These are phyloP conservation scores for Huiozyma sinensis DNA, from an alignment of 805 yeast genomes.

Conservation along the genomic window DNA sequence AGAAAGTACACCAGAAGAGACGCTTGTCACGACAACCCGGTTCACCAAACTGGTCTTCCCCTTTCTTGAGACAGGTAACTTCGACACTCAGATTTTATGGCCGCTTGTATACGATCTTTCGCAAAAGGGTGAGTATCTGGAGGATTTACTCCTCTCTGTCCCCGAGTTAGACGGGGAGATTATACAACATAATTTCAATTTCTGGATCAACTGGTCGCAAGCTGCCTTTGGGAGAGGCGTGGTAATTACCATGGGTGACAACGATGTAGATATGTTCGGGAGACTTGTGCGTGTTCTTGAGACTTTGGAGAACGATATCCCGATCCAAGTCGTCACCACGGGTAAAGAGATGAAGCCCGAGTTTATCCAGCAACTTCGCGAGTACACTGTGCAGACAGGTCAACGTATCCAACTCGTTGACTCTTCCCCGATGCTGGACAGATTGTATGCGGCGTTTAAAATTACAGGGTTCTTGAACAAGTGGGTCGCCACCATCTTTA, in stretches of 20 bases:
- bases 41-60: not conserved
- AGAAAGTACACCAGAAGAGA: not conserved
- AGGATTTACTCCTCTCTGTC: not conserved
- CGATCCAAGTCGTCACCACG: constrained; percentile 23
- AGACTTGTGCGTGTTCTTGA: constrained; percentile 18
- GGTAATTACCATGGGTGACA: constrained; percentile 16
- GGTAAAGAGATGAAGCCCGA: constrained; percentile 16
- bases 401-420: constrained; percentile 20
- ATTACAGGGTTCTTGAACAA: constrained; percentile 31
- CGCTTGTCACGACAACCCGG: not conserved
- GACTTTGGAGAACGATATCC: constrained; percentile 14
- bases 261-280: constrained; percentile 11
- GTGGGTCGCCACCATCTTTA: constrained; percentile 48
- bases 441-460: constrained; percentile 7
- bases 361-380: constrained; percentile 7
- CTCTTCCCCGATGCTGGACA: constrained; percentile 12
- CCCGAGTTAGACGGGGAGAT: not conserved
- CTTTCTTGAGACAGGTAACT: not conserved
- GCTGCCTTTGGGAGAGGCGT: constrained; percentile 21
- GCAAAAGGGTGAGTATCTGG: not conserved
- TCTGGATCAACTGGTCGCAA: constrained; percentile 19
- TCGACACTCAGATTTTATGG: not conserved
- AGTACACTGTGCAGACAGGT: constrained; percentile 5
- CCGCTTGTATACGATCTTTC: constrained; percentile 1
- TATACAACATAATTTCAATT: constrained; percentile 9